Conservation (phyloP, 306 rosid genomes). For the Lathyrus tuberosus region DNA sequence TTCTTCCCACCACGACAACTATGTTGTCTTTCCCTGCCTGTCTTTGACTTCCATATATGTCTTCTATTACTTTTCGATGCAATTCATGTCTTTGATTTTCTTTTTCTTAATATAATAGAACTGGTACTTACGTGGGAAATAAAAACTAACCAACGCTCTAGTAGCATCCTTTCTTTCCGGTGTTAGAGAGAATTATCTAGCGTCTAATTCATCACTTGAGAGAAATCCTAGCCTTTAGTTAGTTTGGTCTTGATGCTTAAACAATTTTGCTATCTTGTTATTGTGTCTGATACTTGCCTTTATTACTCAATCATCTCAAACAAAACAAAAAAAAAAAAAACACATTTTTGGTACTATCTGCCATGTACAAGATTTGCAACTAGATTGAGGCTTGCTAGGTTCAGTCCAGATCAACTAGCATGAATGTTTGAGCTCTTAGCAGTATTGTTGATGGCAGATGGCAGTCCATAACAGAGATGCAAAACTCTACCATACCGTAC, state of each 20-base stretch:
- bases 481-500: too few relatives aligned
- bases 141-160: neutral
- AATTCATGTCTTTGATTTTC: neutral
- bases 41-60: neutral
- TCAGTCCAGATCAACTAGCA: neutral
- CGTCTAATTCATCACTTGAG: neutral
- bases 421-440: neutral
- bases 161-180: neutral
- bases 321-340: neutral
- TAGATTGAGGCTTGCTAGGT: neutral
- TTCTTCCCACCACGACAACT: slow-evolving; percentile 9
- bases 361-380: neutral
- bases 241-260: neutral
- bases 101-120: neutral
- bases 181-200: neutral
- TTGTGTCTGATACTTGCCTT: neutral
- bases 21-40: neutral
- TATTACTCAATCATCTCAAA: neutral
- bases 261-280: neutral
- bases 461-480: too few relatives aligned
- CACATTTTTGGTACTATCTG: neutral
- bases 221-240: neutral
- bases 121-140: neutral
- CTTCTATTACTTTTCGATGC: neutral
- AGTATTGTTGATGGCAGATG: too few relatives aligned